phyloP scores from a whole-genome alignment of 2,329 filamentous ascomycete genomes.

The Sclerotinia sclerotiorum region DNA sequence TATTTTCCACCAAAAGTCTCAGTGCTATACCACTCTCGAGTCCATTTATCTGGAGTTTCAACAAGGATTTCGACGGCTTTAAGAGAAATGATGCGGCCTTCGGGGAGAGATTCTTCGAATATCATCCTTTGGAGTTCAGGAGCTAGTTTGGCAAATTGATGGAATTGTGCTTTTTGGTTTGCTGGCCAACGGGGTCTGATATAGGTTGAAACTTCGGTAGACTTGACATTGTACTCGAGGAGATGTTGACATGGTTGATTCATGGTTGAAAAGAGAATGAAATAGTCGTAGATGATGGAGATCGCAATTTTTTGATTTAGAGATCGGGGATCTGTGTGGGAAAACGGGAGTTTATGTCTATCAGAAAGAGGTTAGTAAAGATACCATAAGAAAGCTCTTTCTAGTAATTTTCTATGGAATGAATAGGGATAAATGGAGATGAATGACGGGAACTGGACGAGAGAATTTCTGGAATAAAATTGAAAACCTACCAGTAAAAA shows the following conservation, averaged over 20 bases:
- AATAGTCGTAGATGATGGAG: background rate
- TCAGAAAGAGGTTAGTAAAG: background rate
- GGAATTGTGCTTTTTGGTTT: constrained; percentile 4
- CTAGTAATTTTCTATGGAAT: too few species aligned
- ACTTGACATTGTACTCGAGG: background rate
- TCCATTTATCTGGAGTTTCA: constrained; percentile 3
- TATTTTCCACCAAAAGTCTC: constrained; percentile 1
- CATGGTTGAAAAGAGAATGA: background rate
- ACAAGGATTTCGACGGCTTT: constrained; percentile 2
- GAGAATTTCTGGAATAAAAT: background rate
- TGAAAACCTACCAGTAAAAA: background rate
- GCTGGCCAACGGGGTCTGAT: background rate
- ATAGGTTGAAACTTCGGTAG: constrained; percentile 4
- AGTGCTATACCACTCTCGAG: constrained; percentile 1
- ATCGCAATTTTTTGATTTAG: background rate
- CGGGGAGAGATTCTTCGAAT: constrained; percentile 7
- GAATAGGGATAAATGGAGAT: background rate
- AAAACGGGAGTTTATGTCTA: background rate
- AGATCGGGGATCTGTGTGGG: background rate
- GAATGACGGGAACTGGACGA: background rate
- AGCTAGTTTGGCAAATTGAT: constrained; percentile 11
- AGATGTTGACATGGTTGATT: constrained; percentile 10
- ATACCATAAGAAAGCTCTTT: background rate
- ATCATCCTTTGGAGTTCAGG: constrained; percentile 18
- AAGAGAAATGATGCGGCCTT: constrained; percentile 1